Conservation (phyloP, 2,329 filamentous ascomycete species). For the Apiospora marii region DNA sequence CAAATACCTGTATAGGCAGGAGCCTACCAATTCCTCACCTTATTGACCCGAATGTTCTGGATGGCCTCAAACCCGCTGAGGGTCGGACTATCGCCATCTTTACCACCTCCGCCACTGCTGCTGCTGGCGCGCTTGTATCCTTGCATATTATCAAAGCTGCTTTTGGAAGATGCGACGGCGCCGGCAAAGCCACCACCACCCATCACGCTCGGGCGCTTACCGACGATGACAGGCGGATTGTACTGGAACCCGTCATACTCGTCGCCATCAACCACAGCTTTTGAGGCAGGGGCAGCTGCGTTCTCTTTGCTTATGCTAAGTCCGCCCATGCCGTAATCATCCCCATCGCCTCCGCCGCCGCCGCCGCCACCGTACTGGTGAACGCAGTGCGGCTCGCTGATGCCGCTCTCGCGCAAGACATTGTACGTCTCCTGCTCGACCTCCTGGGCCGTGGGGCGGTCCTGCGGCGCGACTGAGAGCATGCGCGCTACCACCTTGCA, state of each 20-base stretch:
- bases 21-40: slow-evolving; percentile 38
- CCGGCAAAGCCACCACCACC: not conserved
- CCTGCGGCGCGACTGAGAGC: slow-evolving; percentile 58
- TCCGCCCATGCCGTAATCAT: slow-evolving; percentile 41
- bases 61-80: slow-evolving; percentile 38
- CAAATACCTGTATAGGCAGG: slow-evolving; percentile 11
- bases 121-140: slow-evolving; percentile 2
- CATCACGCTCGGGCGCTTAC: not conserved
- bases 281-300: not conserved
- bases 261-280: slow-evolving; percentile 26
- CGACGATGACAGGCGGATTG: slow-evolving; percentile 7
- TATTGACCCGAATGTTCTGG: slow-evolving; percentile 39
- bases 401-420: slow-evolving; percentile 58
- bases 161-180: not conserved
- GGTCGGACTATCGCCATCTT: slow-evolving; percentile 27
- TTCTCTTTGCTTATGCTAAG: slow-evolving; percentile 42
- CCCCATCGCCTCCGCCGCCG: slow-evolving; percentile 29
- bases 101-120: slow-evolving; percentile 32
- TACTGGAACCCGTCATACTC: slow-evolving; percentile 3
- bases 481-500: slow-evolving; percentile 62
- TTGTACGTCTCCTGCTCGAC: slow-evolving; percentile 61
- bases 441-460: slow-evolving; percentile 60
- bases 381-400: slow-evolving; percentile 62
- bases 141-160: not conserved
- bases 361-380: slow-evolving; percentile 50